phyloP scores from a whole-genome alignment of 2,329 filamentous ascomycete genomes.

The Bimuria novae-zelandiae region DNA sequence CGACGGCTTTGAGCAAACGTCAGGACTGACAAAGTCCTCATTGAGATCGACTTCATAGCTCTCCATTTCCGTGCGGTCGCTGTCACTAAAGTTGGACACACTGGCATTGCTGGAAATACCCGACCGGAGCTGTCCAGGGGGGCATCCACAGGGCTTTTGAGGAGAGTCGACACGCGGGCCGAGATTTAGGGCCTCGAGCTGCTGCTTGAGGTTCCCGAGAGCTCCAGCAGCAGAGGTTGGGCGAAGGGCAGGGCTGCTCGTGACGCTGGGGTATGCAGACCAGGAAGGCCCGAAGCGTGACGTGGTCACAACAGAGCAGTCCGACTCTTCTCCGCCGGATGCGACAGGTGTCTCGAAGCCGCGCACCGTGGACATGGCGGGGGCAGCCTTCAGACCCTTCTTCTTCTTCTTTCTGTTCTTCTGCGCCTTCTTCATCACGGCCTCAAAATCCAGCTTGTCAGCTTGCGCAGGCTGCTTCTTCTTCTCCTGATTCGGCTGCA shows the following conservation, averaged over 20 bases:
- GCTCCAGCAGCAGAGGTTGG: slow-evolving; percentile 63
- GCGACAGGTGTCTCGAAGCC: slow-evolving; percentile 57
- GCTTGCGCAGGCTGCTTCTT: slow-evolving; percentile 27
- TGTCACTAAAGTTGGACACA: slow-evolving; percentile 64
- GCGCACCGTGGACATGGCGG: slow-evolving; percentile 46
- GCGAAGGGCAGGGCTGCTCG: slow-evolving; percentile 58
- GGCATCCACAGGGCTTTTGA: slow-evolving; percentile 50
- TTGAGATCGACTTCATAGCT: slow-evolving; percentile 86
- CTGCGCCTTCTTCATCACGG: slow-evolving; percentile 44
- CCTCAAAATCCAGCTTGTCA: slow-evolving; percentile 46
- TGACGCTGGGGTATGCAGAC: slow-evolving; percentile 54
- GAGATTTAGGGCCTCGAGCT: slow-evolving; percentile 78
- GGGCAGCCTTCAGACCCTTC: slow-evolving; percentile 35
- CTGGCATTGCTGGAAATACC: slow-evolving; percentile 61
- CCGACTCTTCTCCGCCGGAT: slow-evolving; percentile 62
- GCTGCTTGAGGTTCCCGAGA: slow-evolving; percentile 80
- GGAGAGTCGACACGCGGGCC: slow-evolving; percentile 61
- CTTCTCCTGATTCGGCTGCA: slow-evolving; percentile 25
- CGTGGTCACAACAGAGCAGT: slow-evolving; percentile 50
- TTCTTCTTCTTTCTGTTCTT: slow-evolving; percentile 48
- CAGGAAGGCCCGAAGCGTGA: slow-evolving; percentile 48
- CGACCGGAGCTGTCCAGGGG: slow-evolving; percentile 36
- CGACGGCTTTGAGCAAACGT: slow-evolving; percentile 49
- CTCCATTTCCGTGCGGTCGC: slow-evolving; percentile 73
- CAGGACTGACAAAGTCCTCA: slow-evolving; percentile 77